phyloP scores from a whole-genome alignment of 2,329 filamentous ascomycete species.

The Cladophialophora immunda region DNA sequence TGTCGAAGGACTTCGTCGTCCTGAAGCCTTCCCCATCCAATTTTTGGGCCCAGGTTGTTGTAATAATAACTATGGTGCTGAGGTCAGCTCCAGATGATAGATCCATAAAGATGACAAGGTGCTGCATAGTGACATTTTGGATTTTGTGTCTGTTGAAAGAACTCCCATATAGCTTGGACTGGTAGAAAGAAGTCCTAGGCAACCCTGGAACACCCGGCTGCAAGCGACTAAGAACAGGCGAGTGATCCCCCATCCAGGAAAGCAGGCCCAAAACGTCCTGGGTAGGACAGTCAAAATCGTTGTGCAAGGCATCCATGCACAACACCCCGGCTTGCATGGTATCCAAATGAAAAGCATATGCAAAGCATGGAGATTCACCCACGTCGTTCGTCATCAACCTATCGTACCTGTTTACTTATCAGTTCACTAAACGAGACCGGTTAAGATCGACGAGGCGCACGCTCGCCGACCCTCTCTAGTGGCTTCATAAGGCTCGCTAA shows the following conservation, averaged over 20 bases:
- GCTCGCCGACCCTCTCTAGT: not conserved
- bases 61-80: not conserved
- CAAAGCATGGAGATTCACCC: constrained; percentile 11
- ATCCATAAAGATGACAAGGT: not conserved
- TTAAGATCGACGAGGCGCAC: not conserved
- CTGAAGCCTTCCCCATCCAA: not conserved
- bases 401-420: constrained; percentile 10
- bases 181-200: not conserved
- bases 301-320: constrained; percentile 12
- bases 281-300: constrained; percentile 2
- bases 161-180: not conserved
- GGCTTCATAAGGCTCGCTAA: constrained; percentile 1
- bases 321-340: constrained; percentile 1
- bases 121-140: not conserved
- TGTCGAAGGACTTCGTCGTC: not conserved
- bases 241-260: not conserved
- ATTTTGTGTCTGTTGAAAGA: not conserved
- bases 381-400: not conserved
- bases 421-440: not conserved
- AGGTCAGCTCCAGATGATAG: not conserved
- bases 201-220: not conserved
- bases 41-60: not conserved
- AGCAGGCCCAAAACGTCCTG: not conserved
- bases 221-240: not conserved
- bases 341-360: constrained; percentile 10